Evolutionary conservation across 495 filamentous ascomycete genomes (phyloP).

Genomic region (Poronia punctata): DNA sequence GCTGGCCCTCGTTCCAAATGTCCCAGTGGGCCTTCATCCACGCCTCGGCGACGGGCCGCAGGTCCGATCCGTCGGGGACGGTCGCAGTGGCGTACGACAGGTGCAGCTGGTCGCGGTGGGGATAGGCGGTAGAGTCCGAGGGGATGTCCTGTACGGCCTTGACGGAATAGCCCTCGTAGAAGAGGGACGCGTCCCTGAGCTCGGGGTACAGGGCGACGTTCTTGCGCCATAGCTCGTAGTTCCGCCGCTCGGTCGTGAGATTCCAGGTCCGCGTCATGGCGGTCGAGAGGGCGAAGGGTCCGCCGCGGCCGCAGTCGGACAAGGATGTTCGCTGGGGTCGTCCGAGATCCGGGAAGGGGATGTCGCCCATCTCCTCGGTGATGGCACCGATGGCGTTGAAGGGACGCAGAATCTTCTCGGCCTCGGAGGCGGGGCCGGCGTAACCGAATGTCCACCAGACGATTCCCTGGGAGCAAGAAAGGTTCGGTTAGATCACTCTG

Average conservation of each 20-base stretch:
- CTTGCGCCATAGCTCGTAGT: slow-evolving; percentile 16
- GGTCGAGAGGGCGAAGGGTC: background rate
- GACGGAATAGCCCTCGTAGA: too few species aligned
- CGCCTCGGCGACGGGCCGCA: background rate
- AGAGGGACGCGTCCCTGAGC: slow-evolving; percentile 13
- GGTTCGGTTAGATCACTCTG: background rate
- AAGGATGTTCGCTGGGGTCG: background rate
- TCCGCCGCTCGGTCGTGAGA: slow-evolving; percentile 12
- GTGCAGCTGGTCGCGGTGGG: slow-evolving; percentile 22
- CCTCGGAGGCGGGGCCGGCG: slow-evolving; percentile 10
- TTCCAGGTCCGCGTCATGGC: slow-evolving; percentile 15
- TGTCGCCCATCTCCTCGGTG: slow-evolving; percentile 7
- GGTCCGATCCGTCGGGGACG: background rate
- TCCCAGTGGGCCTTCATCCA: slow-evolving; percentile 26
- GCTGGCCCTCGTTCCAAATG: slow-evolving; percentile 27
- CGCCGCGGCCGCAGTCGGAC: background rate
- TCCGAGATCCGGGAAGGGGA: slow-evolving; percentile 12
- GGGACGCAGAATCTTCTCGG: slow-evolving; percentile 10
- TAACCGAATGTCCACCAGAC: slow-evolving; percentile 20
- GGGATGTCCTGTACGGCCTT: slow-evolving; percentile 14
- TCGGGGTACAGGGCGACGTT: slow-evolving; percentile 7
- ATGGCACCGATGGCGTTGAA: slow-evolving; percentile 16
- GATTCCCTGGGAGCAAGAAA: too few species aligned
- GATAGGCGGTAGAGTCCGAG: slow-evolving; percentile 26
- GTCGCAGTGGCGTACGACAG: background rate